These are phyloP conservation scores for Penicillium riverlandense DNA, from an alignment of 495 filamentous ascomycete species.

Conservation along the genomic window DNA sequence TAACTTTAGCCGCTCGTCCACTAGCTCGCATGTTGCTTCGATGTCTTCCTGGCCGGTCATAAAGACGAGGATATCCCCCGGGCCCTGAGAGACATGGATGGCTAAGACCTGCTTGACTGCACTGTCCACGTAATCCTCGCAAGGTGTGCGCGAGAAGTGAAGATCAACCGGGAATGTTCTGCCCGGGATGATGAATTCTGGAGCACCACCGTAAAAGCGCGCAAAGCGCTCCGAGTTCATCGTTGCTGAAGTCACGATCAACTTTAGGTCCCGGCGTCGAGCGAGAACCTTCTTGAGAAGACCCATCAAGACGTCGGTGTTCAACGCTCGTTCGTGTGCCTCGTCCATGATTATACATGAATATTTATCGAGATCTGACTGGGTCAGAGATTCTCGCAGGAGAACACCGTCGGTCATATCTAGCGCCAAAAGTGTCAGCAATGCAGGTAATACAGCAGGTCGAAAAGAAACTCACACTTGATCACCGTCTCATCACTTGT, in stretches of 20 bases:
- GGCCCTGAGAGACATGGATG: constrained; percentile 90
- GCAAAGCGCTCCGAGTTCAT: constrained; percentile 98
- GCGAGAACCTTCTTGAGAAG: constrained; percentile 95
- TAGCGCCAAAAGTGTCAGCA: constrained; percentile 19
- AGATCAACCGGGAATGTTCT: constrained; percentile 96
- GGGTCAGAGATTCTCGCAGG: constrained; percentile 84
- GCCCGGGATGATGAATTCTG: constrained; percentile 94
- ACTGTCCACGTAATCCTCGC: constrained; percentile 95
- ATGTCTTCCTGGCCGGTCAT: constrained; percentile 99
- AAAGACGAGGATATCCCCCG: constrained; percentile 94
- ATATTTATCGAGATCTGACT: constrained; percentile 90
- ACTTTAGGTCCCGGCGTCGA: constrained; percentile 80
- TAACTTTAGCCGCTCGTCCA: constrained; percentile 81
- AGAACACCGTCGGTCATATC: constrained; percentile 98
- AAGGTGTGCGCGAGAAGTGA: constrained; percentile 90
- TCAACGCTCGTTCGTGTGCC: constrained; percentile 93
- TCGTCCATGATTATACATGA: constrained; percentile 99
- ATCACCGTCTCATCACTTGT: constrained; percentile 91
- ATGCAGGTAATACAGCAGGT: not conserved
- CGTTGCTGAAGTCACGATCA: constrained; percentile 97
- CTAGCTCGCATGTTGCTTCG: constrained; percentile 88
- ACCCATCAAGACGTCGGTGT: constrained; percentile 96
- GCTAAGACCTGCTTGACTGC: constrained; percentile 94
- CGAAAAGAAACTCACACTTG: constrained; percentile 55
- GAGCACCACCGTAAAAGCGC: constrained; percentile 94